phyloP scores from a whole-genome alignment of 1,284 basidiomycete genomes.

The Rhizoctonia solani region DNA sequence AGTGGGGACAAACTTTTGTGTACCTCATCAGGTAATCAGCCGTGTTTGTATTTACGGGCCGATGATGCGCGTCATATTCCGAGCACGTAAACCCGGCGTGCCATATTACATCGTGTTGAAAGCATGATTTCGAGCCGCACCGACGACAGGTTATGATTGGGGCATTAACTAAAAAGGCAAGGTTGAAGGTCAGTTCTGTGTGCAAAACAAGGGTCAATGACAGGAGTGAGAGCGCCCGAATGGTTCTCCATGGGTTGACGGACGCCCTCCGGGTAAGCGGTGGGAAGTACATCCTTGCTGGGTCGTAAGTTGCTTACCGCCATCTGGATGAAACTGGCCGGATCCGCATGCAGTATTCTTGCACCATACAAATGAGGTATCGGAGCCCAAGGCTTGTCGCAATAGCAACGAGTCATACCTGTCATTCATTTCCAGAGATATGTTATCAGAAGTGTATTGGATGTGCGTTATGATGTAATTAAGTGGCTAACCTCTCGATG shows the following conservation, averaged over 20 bases:
- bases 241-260: too few species aligned
- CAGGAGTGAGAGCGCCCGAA: too few species aligned
- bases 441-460: background rate
- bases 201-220: too few species aligned
- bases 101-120: slow-evolving; percentile 29
- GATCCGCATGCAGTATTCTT: slow-evolving; percentile 20
- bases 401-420: slow-evolving; percentile 17
- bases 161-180: background rate
- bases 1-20: slow-evolving; percentile 30
- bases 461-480: background rate
- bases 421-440: background rate
- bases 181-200: background rate
- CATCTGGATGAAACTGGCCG: slow-evolving; percentile 7
- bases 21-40: slow-evolving; percentile 4
- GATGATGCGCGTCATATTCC: slow-evolving; percentile 20
- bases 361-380: slow-evolving; percentile 22
- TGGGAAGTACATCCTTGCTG: too few species aligned
- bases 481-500: slow-evolving; percentile 18
- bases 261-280: too few species aligned
- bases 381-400: slow-evolving; percentile 8
- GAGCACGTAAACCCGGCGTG: slow-evolving; percentile 25
- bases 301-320: background rate
- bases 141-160: slow-evolving; percentile 17
- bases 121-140: slow-evolving; percentile 16
- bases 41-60: slow-evolving; percentile 1